These are phyloP conservation scores for Fusarium piperis DNA, from an alignment of 2,329 filamentous ascomycete species.

Conservation along the genomic window DNA sequence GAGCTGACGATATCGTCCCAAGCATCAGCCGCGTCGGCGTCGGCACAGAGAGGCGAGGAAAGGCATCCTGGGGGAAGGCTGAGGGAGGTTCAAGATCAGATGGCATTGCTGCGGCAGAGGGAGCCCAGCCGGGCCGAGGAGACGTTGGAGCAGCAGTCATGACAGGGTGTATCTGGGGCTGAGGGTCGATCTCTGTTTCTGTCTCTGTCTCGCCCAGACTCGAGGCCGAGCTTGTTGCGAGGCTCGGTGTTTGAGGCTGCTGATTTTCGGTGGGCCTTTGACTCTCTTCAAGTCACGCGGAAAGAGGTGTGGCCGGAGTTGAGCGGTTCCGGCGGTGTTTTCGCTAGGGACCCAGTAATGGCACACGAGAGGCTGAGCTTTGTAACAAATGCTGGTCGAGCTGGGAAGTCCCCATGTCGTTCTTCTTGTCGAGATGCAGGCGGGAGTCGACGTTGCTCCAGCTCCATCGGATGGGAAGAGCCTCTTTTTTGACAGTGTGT, in stretches of 20 bases:
- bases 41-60: conserved; percentile 68
- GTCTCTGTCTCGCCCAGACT: neutral
- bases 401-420: conserved; percentile 18
- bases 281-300: conserved; percentile 22
- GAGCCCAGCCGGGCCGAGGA: conserved; percentile 27
- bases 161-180: neutral
- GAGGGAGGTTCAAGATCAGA: conserved; percentile 24
- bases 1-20: conserved; percentile 70
- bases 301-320: conserved; percentile 23
- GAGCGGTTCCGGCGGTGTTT: conserved; percentile 28
- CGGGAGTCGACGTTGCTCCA: conserved; percentile 12
- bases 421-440: conserved; percentile 13
- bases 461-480: conserved; percentile 8
- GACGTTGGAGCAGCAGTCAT: conserved; percentile 21
- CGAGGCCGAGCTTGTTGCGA: conserved; percentile 28
- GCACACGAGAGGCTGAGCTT: conserved; percentile 24
- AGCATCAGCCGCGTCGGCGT: conserved; percentile 73
- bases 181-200: neutral
- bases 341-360: neutral
- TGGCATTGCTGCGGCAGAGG: conserved; percentile 20
- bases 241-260: conserved; percentile 26
- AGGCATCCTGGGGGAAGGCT: conserved; percentile 41
- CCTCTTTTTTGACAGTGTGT: conserved; percentile 31
- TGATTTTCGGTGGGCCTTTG: conserved; percentile 27
- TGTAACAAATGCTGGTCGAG: conserved; percentile 30